Evolutionary conservation across 1,284 basidiomycete species (phyloP).

Genomic region (Boletus sp.): DNA sequence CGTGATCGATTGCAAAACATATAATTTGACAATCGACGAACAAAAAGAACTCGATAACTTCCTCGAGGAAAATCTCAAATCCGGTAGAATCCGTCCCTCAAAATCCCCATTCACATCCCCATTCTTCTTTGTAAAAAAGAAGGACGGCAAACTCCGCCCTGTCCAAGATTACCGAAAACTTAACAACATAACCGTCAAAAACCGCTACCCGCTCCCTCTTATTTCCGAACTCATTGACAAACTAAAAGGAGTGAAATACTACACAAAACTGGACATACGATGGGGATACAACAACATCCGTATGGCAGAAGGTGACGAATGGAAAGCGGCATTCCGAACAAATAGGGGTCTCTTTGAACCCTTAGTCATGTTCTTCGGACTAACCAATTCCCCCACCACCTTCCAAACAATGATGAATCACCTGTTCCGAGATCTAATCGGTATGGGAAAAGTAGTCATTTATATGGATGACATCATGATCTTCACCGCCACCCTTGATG

Average conservation of each 20-base stretch:
- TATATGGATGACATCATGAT: conserved; percentile 5
- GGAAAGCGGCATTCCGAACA: not conserved
- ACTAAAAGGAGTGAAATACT: not conserved
- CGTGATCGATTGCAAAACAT: not conserved
- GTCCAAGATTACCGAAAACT: not conserved
- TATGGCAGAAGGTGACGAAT: conserved; percentile 5
- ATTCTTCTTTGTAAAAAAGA: not conserved
- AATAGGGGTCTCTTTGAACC: not conserved
- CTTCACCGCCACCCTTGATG: not conserved
- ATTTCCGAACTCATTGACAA: not conserved
- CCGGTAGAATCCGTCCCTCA: fast-evolving
- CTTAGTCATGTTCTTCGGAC: conserved; percentile 1
- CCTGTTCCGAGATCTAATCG: not conserved
- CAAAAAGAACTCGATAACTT: not conserved
- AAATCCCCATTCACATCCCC: not conserved
- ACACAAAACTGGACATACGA: not conserved
- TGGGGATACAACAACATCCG: conserved; percentile 10
- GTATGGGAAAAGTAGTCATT: not conserved
- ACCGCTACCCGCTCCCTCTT: not conserved
- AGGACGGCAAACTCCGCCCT: not conserved
- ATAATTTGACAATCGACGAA: not conserved
- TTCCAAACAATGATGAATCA: conserved; percentile 13
- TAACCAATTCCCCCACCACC: fast-evolving
- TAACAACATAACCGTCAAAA: not conserved
- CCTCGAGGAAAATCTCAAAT: not conserved